These are phyloP conservation scores for Sphaerobolus stellatus DNA, from an alignment of 1,284 basidiomycete species.

Conservation along the genomic window DNA sequence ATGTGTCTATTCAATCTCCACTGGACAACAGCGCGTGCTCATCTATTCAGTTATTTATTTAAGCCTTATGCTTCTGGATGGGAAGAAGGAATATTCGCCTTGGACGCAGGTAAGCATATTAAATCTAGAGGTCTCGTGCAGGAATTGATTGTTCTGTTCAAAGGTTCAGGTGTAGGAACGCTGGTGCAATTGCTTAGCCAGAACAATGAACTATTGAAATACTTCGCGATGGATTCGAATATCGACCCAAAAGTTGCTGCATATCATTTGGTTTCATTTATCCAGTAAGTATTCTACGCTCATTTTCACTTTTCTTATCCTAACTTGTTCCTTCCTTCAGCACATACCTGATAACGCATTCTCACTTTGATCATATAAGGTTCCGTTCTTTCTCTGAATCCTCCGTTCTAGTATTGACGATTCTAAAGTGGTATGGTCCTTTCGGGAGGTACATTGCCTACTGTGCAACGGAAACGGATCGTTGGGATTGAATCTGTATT, in stretches of 20 bases:
- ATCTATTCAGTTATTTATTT: conserved; percentile 61
- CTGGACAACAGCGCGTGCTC: not conserved
- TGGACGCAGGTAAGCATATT: conserved; percentile 72
- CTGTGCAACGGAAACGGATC: conserved; percentile 63
- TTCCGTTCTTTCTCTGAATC: not conserved
- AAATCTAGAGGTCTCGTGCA: not conserved
- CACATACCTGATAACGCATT: conserved; percentile 75
- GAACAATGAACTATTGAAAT: conserved; percentile 53
- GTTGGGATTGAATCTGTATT: conserved; percentile 62
- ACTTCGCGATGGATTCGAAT: conserved; percentile 19
- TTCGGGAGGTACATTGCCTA: conserved; percentile 63
- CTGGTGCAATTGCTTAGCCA: conserved; percentile 51
- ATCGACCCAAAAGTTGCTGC: conserved; percentile 35
- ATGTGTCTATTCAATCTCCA: not conserved
- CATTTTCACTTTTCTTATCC: not conserved
- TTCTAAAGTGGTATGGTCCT: conserved; percentile 55
- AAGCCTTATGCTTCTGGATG: conserved; percentile 58
- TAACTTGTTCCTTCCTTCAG: conserved; percentile 32
- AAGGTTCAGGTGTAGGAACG: conserved; percentile 72
- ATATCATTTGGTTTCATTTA: conserved; percentile 56
- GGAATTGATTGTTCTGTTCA: not conserved
- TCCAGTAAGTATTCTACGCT: conserved; percentile 40
- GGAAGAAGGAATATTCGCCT: conserved; percentile 66
- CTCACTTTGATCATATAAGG: conserved; percentile 79
- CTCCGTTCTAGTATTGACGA: not conserved